These are phyloP conservation scores for Hemerocallis citrina DNA, from an alignment of 106 monocot genomes.

Conservation along the genomic window DNA sequence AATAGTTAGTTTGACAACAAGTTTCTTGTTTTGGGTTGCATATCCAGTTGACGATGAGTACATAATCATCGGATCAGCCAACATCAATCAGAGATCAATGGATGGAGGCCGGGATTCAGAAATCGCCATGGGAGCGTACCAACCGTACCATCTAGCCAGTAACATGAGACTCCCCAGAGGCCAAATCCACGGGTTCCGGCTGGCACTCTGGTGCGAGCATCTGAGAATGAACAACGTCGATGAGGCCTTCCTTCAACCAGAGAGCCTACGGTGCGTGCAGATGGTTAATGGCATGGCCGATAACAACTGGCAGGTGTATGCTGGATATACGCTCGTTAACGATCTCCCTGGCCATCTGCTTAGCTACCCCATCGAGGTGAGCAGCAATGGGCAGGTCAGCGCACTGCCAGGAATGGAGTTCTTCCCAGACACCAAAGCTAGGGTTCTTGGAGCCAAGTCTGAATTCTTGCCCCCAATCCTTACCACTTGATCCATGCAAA, in stretches of 20 bases:
- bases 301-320: conserved; percentile 4
- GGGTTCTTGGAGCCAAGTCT: conserved; percentile 16
- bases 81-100: conserved; percentile 31
- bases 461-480: conserved; percentile 16
- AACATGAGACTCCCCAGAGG: conserved; percentile 20
- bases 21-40: background rate
- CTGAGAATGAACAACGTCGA: conserved; percentile 16
- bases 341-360: conserved; percentile 13
- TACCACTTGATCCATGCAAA: conserved; percentile 23
- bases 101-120: conserved; percentile 24
- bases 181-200: conserved; percentile 47
- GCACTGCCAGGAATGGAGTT: conserved; percentile 2
- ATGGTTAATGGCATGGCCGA: conserved; percentile 14
- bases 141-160: conserved; percentile 6
- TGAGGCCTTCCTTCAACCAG: conserved; percentile 8
- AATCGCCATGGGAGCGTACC: conserved; percentile 27
- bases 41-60: conserved; percentile 23
- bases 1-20: too few species aligned
- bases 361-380: conserved; percentile 13
- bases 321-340: background rate
- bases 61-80: conserved; percentile 22
- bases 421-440: conserved; percentile 23
- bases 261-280: conserved; percentile 11
- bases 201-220: conserved; percentile 53
- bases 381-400: background rate